Conservation (phyloP, 1,139 yeast species). For the Pichia cactophila region DNA sequence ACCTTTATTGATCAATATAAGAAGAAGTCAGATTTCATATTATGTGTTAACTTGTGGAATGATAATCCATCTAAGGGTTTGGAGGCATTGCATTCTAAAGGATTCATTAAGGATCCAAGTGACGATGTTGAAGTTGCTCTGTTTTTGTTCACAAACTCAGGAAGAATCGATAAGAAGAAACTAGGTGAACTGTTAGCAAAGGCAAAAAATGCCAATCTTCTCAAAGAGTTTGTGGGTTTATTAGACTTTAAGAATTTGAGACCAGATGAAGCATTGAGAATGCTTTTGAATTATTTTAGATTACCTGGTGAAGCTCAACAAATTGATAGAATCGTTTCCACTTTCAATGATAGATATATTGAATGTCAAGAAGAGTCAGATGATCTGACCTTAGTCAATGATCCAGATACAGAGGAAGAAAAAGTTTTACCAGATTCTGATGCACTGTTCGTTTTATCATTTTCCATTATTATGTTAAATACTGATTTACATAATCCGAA, state of each 20-base stretch:
- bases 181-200: conserved; percentile 84
- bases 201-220: conserved; percentile 53
- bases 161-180: conserved; percentile 75
- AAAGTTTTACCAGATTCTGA: conserved; percentile 62
- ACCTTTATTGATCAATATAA: conserved; percentile 39
- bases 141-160: conserved; percentile 72
- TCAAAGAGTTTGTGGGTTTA: conserved; percentile 56
- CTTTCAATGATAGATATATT: conserved; percentile 76
- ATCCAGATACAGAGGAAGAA: conserved; percentile 20
- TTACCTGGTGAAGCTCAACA: conserved; percentile 97
- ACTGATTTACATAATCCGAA: conserved; percentile 76
- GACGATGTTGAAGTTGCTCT: conserved; percentile 59
- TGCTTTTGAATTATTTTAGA: conserved; percentile 74
- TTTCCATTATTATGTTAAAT: conserved; percentile 69
- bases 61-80: conserved; percentile 73
- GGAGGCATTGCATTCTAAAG: conserved; percentile 49
- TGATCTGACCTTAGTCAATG: conserved; percentile 11
- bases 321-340: conserved; percentile 84
- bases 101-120: conserved; percentile 50
- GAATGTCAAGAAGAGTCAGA: conserved; percentile 36
- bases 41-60: conserved; percentile 69
- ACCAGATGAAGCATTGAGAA: conserved; percentile 88
- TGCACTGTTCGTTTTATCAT: conserved; percentile 64
- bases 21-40: conserved; percentile 65
- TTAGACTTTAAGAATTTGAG: conserved; percentile 74